phyloP scores from a whole-genome alignment of 352 stramenopile genomes.

The Phytopythium oedochilum region DNA sequence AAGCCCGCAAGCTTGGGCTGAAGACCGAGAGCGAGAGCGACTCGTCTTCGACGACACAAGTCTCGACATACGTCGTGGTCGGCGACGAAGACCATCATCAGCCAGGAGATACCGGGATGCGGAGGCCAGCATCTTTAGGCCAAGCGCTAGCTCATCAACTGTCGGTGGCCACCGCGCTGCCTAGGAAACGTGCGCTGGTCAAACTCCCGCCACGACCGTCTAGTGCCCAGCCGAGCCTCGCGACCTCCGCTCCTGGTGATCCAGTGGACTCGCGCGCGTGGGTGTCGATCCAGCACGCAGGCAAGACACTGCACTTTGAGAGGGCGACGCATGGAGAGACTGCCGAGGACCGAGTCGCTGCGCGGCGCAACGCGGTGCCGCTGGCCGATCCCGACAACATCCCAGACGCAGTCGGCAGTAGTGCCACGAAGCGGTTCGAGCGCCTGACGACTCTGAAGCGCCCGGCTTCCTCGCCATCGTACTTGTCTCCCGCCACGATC shows the following conservation, averaged over 20 bases:
- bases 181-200: neutral
- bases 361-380: slow-evolving; percentile 13
- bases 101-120: neutral
- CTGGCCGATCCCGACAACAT: slow-evolving; percentile 6
- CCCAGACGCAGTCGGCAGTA: neutral
- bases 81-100: neutral
- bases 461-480: slow-evolving; percentile 21
- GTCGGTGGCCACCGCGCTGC: neutral
- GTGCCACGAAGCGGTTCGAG: neutral
- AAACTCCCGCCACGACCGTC: slow-evolving; percentile 9
- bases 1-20: neutral
- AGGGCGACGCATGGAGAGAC: slow-evolving; percentile 5
- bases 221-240: slow-evolving; percentile 18
- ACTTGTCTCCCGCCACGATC: slow-evolving; percentile 17
- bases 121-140: neutral
- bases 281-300: slow-evolving; percentile 31
- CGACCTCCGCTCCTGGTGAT: neutral
- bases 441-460: slow-evolving; percentile 3
- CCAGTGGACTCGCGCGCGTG: slow-evolving; percentile 8
- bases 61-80: neutral
- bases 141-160: neutral
- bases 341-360: neutral
- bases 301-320: slow-evolving; percentile 39
- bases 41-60: neutral
- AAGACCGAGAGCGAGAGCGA: neutral